phyloP scores from a whole-genome alignment of 805 yeast species.

The Myxozyma sirexii region DNA sequence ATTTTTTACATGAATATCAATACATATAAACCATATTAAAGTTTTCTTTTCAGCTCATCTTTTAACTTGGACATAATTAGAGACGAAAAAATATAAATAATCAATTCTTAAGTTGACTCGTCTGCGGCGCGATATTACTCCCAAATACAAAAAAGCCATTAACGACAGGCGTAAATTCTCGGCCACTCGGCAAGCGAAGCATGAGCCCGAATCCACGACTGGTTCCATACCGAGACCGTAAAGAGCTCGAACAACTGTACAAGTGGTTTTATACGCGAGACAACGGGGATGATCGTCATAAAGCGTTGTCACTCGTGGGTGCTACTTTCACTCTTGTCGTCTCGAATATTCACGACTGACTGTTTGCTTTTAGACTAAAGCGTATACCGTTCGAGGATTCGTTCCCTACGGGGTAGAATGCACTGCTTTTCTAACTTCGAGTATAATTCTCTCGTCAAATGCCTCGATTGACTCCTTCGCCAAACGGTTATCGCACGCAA shows the following conservation, averaged over 20 bases:
- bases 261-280: constrained; percentile 14
- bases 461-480: constrained; percentile 41
- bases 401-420: constrained; percentile 74
- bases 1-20: too few species aligned
- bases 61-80: too few species aligned
- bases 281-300: neutral
- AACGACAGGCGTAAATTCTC: too few species aligned
- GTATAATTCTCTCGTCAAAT: constrained; percentile 43
- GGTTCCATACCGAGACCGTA: constrained; percentile 22
- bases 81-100: too few species aligned
- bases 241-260: constrained; percentile 18
- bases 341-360: too few species aligned
- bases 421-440: constrained; percentile 61
- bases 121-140: too few species aligned
- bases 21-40: too few species aligned
- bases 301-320: constrained; percentile 24
- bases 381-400: constrained; percentile 60
- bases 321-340: too few species aligned
- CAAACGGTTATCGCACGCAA: constrained; percentile 54
- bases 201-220: constrained; percentile 23
- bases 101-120: too few species aligned
- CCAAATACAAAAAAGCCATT: too few species aligned
- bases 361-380: constrained; percentile 44
- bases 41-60: too few species aligned
- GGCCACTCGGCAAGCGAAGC: neutral